Evolutionary conservation across 2,329 filamentous ascomycete species (phyloP).

Genomic region (Fusarium praegraminearum): DNA sequence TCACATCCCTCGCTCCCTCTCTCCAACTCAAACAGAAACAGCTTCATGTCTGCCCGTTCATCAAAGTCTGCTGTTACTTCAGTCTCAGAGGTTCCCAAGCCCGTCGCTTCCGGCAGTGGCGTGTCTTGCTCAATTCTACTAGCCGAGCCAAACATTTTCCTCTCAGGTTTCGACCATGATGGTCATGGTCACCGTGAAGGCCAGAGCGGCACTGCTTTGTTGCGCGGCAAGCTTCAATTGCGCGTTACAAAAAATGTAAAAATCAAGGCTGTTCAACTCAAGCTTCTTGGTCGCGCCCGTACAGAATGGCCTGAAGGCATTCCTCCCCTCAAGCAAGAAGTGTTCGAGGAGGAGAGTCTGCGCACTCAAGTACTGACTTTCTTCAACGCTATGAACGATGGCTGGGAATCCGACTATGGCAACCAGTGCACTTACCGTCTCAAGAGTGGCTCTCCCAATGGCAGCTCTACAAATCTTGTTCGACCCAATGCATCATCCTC

Average conservation of each 20-base stretch:
- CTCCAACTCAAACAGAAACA: constrained; percentile 58
- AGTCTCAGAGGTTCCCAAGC: constrained; percentile 73
- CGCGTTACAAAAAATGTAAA: constrained; percentile 90
- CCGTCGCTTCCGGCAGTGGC: constrained; percentile 82
- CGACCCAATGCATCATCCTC: constrained; percentile 38
- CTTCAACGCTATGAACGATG: constrained; percentile 81
- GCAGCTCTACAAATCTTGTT: constrained; percentile 51
- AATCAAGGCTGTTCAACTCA: constrained; percentile 89
- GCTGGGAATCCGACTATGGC: constrained; percentile 72
- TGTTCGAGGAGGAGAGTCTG: constrained; percentile 85
- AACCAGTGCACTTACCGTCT: constrained; percentile 70
- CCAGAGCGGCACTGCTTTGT: constrained; percentile 80
- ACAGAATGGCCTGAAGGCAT: constrained; percentile 99
- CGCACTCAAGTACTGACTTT: constrained; percentile 92
- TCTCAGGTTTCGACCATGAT: constrained; percentile 82
- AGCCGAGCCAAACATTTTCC: constrained; percentile 83
- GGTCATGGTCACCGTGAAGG: constrained; percentile 65
- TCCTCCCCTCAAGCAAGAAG: constrained; percentile 85
- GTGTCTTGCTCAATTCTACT: constrained; percentile 79
- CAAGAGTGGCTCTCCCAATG: constrained; percentile 54
- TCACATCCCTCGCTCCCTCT: constrained; percentile 38
- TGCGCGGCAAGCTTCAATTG: constrained; percentile 85
- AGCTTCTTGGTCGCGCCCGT: constrained; percentile 84
- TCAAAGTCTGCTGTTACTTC: constrained; percentile 65
- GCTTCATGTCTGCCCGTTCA: constrained; percentile 63